These are phyloP conservation scores for Cladosporium halotolerans DNA, from an alignment of 2,329 filamentous ascomycete species.

Conservation along the genomic window DNA sequence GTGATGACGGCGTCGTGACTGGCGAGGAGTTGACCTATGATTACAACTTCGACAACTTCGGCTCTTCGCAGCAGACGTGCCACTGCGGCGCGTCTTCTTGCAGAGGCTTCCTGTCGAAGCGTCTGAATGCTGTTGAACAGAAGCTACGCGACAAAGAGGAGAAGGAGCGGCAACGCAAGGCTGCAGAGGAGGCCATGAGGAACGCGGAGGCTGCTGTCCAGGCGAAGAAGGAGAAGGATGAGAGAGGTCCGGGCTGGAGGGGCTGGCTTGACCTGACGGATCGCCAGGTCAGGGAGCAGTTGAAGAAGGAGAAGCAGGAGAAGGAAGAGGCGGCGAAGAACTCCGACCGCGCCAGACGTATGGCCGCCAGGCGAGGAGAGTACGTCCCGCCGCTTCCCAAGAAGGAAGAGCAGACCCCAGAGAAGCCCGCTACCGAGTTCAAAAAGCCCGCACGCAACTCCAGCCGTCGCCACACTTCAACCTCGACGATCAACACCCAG, in stretches of 20 bases:
- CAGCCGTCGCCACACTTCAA: constrained; percentile 2
- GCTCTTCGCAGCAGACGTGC: constrained; percentile 45
- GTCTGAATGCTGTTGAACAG: constrained; percentile 26
- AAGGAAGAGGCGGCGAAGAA: constrained; percentile 26
- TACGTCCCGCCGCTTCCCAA: constrained; percentile 9
- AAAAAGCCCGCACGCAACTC: constrained; percentile 11
- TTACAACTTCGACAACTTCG: constrained; percentile 59
- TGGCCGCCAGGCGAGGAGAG: constrained; percentile 16
- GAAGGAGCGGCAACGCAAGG: constrained; percentile 21
- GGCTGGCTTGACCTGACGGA: constrained; percentile 29
- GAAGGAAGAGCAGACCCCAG: constrained; percentile 4
- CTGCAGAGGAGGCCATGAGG: constrained; percentile 22
- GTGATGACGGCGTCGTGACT: constrained; percentile 81
- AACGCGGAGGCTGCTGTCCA: constrained; percentile 24
- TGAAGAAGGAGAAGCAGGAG: constrained; percentile 24
- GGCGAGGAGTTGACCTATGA: constrained; percentile 97
- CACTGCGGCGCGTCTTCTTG: constrained; percentile 56
- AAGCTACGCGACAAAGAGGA: constrained; percentile 26
- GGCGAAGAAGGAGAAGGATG: constrained; percentile 24
- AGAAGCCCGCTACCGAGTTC: constrained; percentile 1
- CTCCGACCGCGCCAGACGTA: constrained; percentile 23
- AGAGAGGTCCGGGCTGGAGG: constrained; percentile 23
- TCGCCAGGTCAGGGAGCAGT: constrained; percentile 22
- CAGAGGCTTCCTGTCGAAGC: constrained; percentile 49
- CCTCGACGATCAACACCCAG: neutral